These are phyloP conservation scores for Syzygium aqueum DNA, from an alignment of 345 rosid species.

Conservation along the genomic window DNA sequence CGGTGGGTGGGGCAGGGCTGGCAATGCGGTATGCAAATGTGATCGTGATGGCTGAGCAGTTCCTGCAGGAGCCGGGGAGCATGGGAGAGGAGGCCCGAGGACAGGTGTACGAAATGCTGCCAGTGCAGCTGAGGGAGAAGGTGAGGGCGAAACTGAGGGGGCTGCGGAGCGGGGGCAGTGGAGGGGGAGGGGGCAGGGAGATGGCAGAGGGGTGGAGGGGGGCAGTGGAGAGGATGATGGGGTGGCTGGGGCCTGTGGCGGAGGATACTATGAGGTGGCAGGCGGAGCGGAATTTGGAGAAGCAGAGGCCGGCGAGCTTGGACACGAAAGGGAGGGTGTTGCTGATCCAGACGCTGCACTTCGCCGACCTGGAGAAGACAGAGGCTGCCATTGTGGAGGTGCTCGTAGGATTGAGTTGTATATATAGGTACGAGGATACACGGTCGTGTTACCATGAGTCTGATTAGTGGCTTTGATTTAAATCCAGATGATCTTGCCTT, in stretches of 20 bases:
- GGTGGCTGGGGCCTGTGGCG: slow-evolving; percentile 44
- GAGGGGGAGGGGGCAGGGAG: neutral
- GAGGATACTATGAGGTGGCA: slow-evolving; percentile 48
- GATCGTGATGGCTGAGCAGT: slow-evolving; percentile 20
- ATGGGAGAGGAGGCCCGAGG: slow-evolving; percentile 24
- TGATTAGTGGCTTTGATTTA: neutral
- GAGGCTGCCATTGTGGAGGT: slow-evolving; percentile 49
- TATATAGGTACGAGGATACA: slow-evolving; percentile 20
- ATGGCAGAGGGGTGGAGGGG: slow-evolving; percentile 34
- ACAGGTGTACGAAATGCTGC: slow-evolving; percentile 28
- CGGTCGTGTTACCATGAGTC: neutral
- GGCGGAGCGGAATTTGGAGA: slow-evolving; percentile 36
- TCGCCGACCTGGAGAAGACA: slow-evolving; percentile 43
- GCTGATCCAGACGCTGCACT: slow-evolving; percentile 42
- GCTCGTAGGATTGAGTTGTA: slow-evolving; percentile 43
- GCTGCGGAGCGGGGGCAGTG: slow-evolving; percentile 1
- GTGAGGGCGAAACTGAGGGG: slow-evolving; percentile 24
- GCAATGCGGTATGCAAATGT: slow-evolving; percentile 33
- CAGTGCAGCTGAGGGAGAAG: slow-evolving; percentile 16
- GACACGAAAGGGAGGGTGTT: slow-evolving; percentile 24
- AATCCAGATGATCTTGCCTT: neutral
- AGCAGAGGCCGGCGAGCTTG: slow-evolving; percentile 15
- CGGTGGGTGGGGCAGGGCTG: slow-evolving; percentile 45
- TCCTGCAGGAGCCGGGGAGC: slow-evolving; percentile 10
- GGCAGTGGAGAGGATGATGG: slow-evolving; percentile 26